Base-by-base conservation (phyloP, 306 rosid species). In the Casuarina glauca region DNA sequence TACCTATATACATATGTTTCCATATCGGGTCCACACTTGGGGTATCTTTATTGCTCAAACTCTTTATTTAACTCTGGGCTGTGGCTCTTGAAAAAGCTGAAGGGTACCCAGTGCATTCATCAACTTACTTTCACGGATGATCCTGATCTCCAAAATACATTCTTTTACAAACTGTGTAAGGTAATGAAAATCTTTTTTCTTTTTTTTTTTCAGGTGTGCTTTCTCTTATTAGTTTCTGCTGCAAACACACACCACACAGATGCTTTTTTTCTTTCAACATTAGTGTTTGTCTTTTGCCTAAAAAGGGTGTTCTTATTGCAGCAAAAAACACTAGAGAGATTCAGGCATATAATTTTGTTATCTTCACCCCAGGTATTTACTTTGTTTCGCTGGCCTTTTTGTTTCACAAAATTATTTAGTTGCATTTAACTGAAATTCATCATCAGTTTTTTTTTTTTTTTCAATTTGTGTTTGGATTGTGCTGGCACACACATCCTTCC, bases 1-100 rank as follows among this genome's bases (percentile, higher is more conserved):
- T 80, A 83, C 87, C 89, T 94, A 41, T 67, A 92, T 70, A 88
- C 91, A 2, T 94, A 94, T 84, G 89, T 92, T 81, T 94, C 98
- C 66, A 81, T 94, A 86, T 94, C 98, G 61, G 98, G 97, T 72
- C 98, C 98, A 44, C 98, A 94, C 86, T 84, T 94, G 85, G 98
- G 98, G 49, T 94, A 94, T 87, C 97, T 94, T 62, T 94, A 94
- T 82, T 89, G 95, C 86, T 89, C 98, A n/a, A 92, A 94, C 84
- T 89, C 97, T 11, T 86, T 92, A 79, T 94, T 94, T 77, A 94
- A 92, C 80, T 94, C 98, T 71, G 97, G 98, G 69, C 79, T 94
- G 79, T 94, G 98, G 98, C 83, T 94, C 85, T 82, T 92, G 89
- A 94, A 92, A 94, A 94, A 86, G 85, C 82, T 92, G 73, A 94